Percentiles rank a stretch among this genome's conserved stretches.
Evolutionary conservation across 23 red algal genomes (phyloP).

Genomic region (Gracilaria gracilis): DNA sequence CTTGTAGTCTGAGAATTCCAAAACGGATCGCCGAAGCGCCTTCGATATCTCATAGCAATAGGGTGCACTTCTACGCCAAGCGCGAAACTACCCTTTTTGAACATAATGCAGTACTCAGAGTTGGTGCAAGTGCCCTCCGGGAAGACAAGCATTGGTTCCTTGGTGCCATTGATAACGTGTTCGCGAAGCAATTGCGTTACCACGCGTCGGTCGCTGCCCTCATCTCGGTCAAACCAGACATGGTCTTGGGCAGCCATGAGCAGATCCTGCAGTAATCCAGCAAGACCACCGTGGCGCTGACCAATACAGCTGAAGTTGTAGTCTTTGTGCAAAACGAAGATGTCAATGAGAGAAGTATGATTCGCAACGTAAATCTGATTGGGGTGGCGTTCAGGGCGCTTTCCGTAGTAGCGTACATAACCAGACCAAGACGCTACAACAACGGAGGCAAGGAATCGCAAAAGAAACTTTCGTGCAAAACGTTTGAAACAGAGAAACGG

Average conservation of each 20-base stretch:
- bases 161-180: slow-evolving; percentile 69
- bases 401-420: slow-evolving; percentile 83
- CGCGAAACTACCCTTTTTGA: slow-evolving; percentile 97
- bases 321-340: slow-evolving; percentile 90
- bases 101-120: slow-evolving; percentile 98
- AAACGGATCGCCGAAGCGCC: slow-evolving; percentile 88
- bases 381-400: slow-evolving; percentile 70
- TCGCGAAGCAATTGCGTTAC: slow-evolving; percentile 84
- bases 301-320: slow-evolving; percentile 94
- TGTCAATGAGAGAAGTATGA: slow-evolving; percentile 91
- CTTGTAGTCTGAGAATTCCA: slow-evolving; percentile 83
- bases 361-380: slow-evolving; percentile 99
- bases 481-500: slow-evolving; percentile 23
- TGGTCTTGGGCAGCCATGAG: slow-evolving; percentile 90
- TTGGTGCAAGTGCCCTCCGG: slow-evolving; percentile 98
- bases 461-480: slow-evolving; percentile 60
- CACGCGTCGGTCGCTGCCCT: slow-evolving; percentile 84
- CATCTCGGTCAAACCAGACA: slow-evolving; percentile 97
- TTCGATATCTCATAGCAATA: slow-evolving; percentile 92
- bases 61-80: slow-evolving; percentile 91
- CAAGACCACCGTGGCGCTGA: slow-evolving; percentile 91
- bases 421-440: slow-evolving; percentile 91
- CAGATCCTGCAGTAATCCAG: slow-evolving; percentile 92
- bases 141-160: slow-evolving; percentile 98
- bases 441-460: slow-evolving; percentile 85